phyloP scores from a whole-genome alignment of 805 yeast genomes.

The Debaryomyces hansenii region DNA sequence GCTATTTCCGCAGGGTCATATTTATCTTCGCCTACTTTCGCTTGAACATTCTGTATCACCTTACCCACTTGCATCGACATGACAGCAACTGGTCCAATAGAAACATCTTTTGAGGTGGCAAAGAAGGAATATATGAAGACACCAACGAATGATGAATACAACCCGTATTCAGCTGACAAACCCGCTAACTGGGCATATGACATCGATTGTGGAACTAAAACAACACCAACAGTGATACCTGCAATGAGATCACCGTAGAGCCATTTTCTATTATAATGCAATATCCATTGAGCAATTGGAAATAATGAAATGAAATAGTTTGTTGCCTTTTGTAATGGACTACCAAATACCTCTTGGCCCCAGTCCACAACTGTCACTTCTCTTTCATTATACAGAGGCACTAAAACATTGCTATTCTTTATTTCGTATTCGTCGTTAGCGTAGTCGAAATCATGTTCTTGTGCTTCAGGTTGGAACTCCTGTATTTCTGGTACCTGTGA shows the following conservation, averaged over 20 bases:
- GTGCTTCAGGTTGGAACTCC: slow-evolving; percentile 6
- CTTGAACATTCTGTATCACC: slow-evolving; percentile 65
- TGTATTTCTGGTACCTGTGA: slow-evolving; percentile 5
- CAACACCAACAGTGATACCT: slow-evolving; percentile 91
- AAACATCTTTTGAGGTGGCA: slow-evolving; percentile 94
- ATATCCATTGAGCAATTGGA: slow-evolving; percentile 82
- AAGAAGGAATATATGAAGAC: slow-evolving; percentile 85
- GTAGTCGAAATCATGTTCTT: slow-evolving; percentile 12
- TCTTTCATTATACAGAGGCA: slow-evolving; percentile 39
- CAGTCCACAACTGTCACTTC: slow-evolving; percentile 35
- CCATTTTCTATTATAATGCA: slow-evolving; percentile 82
- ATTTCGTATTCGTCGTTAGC: neutral
- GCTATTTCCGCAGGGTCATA: slow-evolving; percentile 72
- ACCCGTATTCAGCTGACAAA: slow-evolving; percentile 78
- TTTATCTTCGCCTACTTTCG: slow-evolving; percentile 37
- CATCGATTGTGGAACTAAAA: slow-evolving; percentile 93
- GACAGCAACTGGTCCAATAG: slow-evolving; percentile 96
- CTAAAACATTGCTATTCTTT: slow-evolving; percentile 12
- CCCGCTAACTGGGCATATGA: slow-evolving; percentile 89
- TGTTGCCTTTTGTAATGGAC: slow-evolving; percentile 41
- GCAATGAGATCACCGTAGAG: slow-evolving; percentile 80
- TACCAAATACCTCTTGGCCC: slow-evolving; percentile 22
- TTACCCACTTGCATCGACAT: slow-evolving; percentile 86
- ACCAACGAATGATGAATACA: slow-evolving; percentile 90
- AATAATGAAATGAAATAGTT: slow-evolving; percentile 64